These are phyloP conservation scores for Aspergillus cejpii DNA, from an alignment of 2,329 filamentous ascomycete species.

Conservation along the genomic window DNA sequence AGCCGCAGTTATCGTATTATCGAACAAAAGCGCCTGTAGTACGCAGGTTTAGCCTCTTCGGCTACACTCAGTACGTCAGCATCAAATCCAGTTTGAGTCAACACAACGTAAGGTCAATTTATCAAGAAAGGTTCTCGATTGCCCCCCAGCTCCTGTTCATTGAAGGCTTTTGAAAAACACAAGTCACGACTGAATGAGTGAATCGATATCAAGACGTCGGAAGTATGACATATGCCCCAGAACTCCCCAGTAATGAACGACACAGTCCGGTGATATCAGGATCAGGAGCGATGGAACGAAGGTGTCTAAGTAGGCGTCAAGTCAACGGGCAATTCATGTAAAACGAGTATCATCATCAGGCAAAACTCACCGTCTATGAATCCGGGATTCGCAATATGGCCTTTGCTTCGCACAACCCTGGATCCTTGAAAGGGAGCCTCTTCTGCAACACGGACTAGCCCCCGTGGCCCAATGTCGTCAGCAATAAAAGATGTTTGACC, in stretches of 20 bases:
- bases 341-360: not conserved
- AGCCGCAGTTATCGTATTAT: no score
- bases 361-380: constrained; percentile 63
- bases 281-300: constrained; percentile 72
- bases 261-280: constrained; percentile 64
- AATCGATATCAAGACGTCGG: constrained; percentile 39
- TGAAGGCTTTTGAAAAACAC: no score
- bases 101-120: no score
- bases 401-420: constrained; percentile 64
- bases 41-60: no score
- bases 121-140: no score
- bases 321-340: constrained; percentile 7
- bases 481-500: constrained; percentile 78
- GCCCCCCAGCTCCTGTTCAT: no score
- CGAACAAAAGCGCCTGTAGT: no score
- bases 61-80: no score
- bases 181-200: constrained; percentile 28
- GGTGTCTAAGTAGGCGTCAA: constrained; percentile 17
- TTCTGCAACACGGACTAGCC: constrained; percentile 57
- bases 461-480: constrained; percentile 63
- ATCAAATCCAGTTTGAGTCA: no score
- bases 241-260: constrained; percentile 78
- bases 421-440: constrained; percentile 67
- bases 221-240: constrained; percentile 43
- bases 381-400: constrained; percentile 68